These are phyloP conservation scores for Neospora caninum DNA, from an alignment of 169 alveolate species.

Conservation along the genomic window DNA sequence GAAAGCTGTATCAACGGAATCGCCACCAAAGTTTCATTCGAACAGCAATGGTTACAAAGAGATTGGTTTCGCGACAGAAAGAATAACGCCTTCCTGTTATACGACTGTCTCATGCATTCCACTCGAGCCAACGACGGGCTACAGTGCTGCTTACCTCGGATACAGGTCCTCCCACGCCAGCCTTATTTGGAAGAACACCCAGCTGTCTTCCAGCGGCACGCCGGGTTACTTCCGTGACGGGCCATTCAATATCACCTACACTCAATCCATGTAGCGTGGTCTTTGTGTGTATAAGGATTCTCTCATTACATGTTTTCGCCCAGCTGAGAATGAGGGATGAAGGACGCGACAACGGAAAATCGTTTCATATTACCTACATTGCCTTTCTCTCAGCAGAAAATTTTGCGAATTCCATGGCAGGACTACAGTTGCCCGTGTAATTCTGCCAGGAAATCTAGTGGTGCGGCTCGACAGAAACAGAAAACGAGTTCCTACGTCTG, in stretches of 20 bases:
- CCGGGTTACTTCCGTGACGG: neutral
- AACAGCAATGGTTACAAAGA: too few species aligned
- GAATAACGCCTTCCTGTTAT: neutral
- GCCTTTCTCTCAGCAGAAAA: neutral
- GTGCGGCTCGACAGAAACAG: neutral
- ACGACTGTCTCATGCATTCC: neutral
- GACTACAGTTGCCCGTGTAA: neutral
- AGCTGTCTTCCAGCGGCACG: neutral
- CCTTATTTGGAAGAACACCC: neutral
- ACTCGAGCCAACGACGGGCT: neutral
- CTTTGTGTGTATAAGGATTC: neutral
- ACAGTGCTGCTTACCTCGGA: neutral
- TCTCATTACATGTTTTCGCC: neutral
- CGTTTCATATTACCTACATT: neutral
- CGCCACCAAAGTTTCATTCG: too few species aligned
- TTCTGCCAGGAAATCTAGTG: neutral
- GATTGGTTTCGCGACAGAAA: neutral
- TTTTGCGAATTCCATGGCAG: neutral
- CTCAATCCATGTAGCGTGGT: neutral
- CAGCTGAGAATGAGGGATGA: neutral
- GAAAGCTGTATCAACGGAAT: too few species aligned
- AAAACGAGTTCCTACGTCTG: neutral
- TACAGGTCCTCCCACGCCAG: neutral
- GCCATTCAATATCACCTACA: neutral
- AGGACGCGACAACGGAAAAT: neutral